Base-by-base conservation (phyloP, 2,329 filamentous ascomycete species). In the Beauveria medogensis region DNA sequence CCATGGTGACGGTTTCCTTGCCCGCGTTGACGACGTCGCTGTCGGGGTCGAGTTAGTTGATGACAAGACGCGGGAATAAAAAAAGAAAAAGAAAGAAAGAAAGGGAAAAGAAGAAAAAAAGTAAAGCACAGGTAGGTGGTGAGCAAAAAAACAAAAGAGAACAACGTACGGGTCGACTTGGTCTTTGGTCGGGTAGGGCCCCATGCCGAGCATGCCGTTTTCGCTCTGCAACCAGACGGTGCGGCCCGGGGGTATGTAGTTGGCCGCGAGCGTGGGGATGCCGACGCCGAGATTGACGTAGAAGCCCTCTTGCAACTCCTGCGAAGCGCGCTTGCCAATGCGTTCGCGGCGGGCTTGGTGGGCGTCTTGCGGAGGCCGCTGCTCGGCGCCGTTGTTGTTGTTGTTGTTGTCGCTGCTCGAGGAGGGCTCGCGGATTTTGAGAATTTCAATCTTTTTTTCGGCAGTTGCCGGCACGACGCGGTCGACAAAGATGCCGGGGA, bases 201-300 rank as follows among this genome's bases (percentile, higher is more conserved):
- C 90, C 78, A 95, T 91, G 48, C 91, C 91, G 1, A 95, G 73
- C 61, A 95, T 88, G 12, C 91, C 91, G 72, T 95, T 95, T 76
- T 95, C 91, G 0, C 87, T 91, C 72, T 95, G 91, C 48, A 95
- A 82, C 84, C 90, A 91, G 34, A 96, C 91, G 63, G 88, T 84
- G 18, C 85, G 81, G 55, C 82, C 82, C 0, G 82, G 72, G 1
- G 88, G 84, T 7, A 95, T 75, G 71, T 90, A 92, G 0, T 86
- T 88, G 0, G 90, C 89, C 1, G 91, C 90, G n/a, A 94, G 79
- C 16, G 91, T 95, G 0, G 91, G 91, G 71, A 96, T 91, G n/a
- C 90, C 83, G 62, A 93, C 88, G 20, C 90, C 90, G 0, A 93
- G 78, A 71, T 93, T 93, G 22, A 90, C 89, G 70, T 92, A 92